These are phyloP conservation scores for Zizania latifolia DNA, from an alignment of 176 grass and related monocot species.

Conservation along the genomic window DNA sequence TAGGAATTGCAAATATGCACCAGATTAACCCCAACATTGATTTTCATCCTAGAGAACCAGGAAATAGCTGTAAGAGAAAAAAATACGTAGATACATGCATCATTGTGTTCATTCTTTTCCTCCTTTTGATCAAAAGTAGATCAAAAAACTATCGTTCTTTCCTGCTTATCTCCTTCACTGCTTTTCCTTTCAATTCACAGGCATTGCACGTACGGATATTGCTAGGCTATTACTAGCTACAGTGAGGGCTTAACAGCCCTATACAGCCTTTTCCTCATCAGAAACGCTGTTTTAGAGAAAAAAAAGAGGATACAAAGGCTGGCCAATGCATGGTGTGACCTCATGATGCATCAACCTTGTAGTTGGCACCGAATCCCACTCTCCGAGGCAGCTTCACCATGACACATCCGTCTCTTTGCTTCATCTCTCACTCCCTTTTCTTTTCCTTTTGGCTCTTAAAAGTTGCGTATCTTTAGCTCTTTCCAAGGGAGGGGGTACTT, in stretches of 20 bases:
- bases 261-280: conserved; percentile 24
- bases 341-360: conserved; percentile 69
- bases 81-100: conserved; percentile 33
- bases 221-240: conserved; percentile 44
- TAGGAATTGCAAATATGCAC: not conserved
- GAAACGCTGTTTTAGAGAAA: conserved; percentile 43
- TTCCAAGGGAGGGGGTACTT: conserved; percentile 53
- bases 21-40: not conserved
- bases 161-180: conserved; percentile 8
- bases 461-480: conserved; percentile 74
- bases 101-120: conserved; percentile 28
- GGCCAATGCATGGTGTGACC: conserved; percentile 38
- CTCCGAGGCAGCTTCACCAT: conserved; percentile 55
- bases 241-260: conserved; percentile 44
- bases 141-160: conserved; percentile 38
- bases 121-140: conserved; percentile 27
- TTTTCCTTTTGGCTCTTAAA: conserved; percentile 51
- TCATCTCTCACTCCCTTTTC: conserved; percentile 18
- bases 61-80: not conserved
- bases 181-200: conserved; percentile 27
- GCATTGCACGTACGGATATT: conserved; percentile 39
- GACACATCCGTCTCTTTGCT: conserved; percentile 46
- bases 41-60: no score
- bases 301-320: conserved; percentile 41
- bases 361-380: conserved; percentile 71